Conservation (phyloP, 2,329 filamentous ascomycete genomes). For the Fonsecaea multimorphosa region DNA sequence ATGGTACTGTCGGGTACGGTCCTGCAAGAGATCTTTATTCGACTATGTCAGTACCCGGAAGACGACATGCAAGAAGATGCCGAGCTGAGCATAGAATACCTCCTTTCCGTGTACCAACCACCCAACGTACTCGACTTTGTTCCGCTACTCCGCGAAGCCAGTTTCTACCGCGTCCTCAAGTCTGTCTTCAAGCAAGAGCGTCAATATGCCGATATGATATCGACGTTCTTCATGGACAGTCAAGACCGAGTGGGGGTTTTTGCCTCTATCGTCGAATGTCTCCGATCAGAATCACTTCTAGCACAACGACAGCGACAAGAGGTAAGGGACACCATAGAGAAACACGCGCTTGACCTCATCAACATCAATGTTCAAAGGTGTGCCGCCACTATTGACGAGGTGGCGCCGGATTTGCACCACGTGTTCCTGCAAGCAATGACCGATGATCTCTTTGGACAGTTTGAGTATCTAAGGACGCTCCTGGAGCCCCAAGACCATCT, state of each 20-base stretch:
- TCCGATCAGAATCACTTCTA: constrained; percentile 69
- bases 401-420: constrained; percentile 70
- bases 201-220: constrained; percentile 77
- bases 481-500: constrained; percentile 61
- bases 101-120: constrained; percentile 91
- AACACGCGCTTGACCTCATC: constrained; percentile 70
- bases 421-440: constrained; percentile 67
- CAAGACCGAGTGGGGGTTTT: constrained; percentile 79
- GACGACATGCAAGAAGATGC: constrained; percentile 86
- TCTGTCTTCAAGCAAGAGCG: constrained; percentile 80
- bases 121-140: constrained; percentile 78
- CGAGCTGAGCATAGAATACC: constrained; percentile 94
- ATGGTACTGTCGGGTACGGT: constrained; percentile 87
- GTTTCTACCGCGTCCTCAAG: constrained; percentile 91
- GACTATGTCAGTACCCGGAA: constrained; percentile 83
- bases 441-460: constrained; percentile 69
- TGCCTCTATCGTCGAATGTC: constrained; percentile 75
- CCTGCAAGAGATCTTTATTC: constrained; percentile 77
- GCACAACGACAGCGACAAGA: constrained; percentile 74
- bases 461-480: constrained; percentile 75
- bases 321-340: constrained; percentile 69
- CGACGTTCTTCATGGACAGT: constrained; percentile 83
- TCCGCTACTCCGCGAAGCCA: constrained; percentile 75
- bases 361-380: constrained; percentile 69
- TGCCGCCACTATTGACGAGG: constrained; percentile 67